These are phyloP conservation scores for Calonectria fujianensis DNA, from an alignment of 2,329 filamentous ascomycete species.

Conservation along the genomic window DNA sequence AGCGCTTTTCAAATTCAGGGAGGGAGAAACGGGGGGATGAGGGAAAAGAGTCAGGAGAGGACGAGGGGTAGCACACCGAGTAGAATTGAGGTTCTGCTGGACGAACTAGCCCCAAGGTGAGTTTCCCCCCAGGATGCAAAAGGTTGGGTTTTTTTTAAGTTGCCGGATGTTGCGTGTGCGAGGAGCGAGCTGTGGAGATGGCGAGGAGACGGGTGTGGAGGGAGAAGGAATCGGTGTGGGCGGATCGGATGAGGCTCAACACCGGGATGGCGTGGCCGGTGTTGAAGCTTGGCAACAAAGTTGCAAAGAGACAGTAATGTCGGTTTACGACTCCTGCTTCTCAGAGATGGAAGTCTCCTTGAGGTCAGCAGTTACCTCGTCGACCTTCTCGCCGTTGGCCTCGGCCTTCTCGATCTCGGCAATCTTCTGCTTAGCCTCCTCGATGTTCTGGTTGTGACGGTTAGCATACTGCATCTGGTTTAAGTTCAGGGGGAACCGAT, in stretches of 20 bases:
- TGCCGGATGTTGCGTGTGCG: constrained; percentile 36
- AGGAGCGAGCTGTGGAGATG: constrained; percentile 37
- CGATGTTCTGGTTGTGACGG: constrained; percentile 83
- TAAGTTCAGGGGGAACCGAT: constrained; percentile 44
- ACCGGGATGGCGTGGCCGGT: constrained; percentile 29
- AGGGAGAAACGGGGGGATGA: constrained; percentile 7
- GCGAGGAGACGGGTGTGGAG: constrained; percentile 30
- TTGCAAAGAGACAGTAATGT: neutral
- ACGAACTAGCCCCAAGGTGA: constrained; percentile 22
- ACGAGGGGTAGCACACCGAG: constrained; percentile 33
- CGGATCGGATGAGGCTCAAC: constrained; percentile 31
- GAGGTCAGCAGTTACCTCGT: constrained; percentile 71
- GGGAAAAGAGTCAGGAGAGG: constrained; percentile 16
- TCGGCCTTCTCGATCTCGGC: constrained; percentile 84
- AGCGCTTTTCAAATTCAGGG: constrained; percentile 54
- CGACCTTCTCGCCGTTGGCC: constrained; percentile 72
- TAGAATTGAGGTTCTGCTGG: constrained; percentile 19
- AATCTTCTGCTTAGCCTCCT: constrained; percentile 97
- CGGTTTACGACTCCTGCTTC: constrained; percentile 68
- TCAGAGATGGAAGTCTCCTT: constrained; percentile 72
- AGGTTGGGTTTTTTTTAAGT: constrained; percentile 25
- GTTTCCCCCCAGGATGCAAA: constrained; percentile 28
- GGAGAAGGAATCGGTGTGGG: constrained; percentile 25
- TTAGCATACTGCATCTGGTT: constrained; percentile 54
- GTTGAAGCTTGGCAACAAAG: constrained; percentile 16